A percentile compares a stretch with the other conserved stretches of the same genome.
phyloP scores from a whole-genome alignment of 352 stramenopile species.

The Halophytophthora polymorphica region DNA sequence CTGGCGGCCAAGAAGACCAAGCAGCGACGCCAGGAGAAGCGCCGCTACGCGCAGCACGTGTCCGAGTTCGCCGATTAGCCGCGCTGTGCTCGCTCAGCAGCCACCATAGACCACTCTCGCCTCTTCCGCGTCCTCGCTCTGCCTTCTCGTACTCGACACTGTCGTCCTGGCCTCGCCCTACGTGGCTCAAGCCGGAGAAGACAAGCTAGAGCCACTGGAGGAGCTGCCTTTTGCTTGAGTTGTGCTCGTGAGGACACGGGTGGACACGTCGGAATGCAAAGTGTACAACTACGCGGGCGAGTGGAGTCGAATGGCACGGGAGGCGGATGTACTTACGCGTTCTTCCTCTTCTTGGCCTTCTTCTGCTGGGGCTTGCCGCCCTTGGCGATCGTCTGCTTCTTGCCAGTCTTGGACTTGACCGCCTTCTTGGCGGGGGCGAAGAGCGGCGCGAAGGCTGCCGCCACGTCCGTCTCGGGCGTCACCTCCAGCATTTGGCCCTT shows the following conservation, averaged over 20 bases:
- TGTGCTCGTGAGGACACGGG: no score
- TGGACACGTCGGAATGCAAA: no score
- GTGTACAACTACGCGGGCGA: no score
- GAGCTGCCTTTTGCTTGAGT: no score
- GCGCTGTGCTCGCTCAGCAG: no score
- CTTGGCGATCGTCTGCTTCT: constrained; percentile 22
- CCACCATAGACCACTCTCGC: no score
- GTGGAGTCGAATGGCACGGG: no score
- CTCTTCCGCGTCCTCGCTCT: no score
- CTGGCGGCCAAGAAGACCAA: constrained; percentile 56
- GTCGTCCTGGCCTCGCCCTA: no score
- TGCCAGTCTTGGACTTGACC: constrained; percentile 17
- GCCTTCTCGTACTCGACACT: no score
- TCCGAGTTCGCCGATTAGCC: constrained; percentile 73
- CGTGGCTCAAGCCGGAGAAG: no score
- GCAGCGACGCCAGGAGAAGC: constrained; percentile 56
- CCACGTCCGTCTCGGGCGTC: constrained; percentile 35
- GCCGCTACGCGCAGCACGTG: constrained; percentile 66
- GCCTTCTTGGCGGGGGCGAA: constrained; percentile 38
- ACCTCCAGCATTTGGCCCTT: constrained; percentile 43
- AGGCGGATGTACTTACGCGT: constrained; percentile 10
- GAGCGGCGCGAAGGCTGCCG: constrained; percentile 41
- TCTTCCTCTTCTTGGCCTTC: constrained; percentile 50
- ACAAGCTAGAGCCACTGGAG: no score
- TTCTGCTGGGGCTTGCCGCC: constrained; percentile 33